phyloP scores from a whole-genome alignment of 208 protist species.

The Crithidia acanthocephali region DNA sequence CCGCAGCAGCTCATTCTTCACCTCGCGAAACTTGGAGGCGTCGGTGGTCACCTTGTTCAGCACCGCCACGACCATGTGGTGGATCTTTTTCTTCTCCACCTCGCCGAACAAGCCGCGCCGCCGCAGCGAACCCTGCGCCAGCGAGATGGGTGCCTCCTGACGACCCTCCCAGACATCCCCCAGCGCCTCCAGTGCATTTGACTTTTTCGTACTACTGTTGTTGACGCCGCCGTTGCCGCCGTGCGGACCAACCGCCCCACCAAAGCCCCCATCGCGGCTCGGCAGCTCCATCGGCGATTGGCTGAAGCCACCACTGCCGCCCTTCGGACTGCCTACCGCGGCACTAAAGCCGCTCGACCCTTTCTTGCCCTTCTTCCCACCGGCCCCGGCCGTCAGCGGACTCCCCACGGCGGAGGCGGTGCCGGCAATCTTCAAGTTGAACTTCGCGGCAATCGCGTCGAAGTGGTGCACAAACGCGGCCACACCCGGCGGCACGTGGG shows the following conservation, averaged over 20 bases:
- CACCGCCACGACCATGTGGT: conserved; percentile 78
- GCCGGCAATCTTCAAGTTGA: conserved; percentile 15
- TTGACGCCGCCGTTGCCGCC: conserved; percentile 1
- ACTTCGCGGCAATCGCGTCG: conserved; percentile 3
- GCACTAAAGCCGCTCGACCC: not conserved
- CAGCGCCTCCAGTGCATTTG: conserved; percentile 50
- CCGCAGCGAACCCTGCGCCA: conserved; percentile 46
- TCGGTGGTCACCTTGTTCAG: conserved; percentile 89
- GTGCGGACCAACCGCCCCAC: conserved; percentile 11
- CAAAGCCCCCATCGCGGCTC: conserved; percentile 8
- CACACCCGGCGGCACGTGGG: conserved; percentile 50
- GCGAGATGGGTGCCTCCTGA: conserved; percentile 64
- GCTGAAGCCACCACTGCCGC: not conserved
- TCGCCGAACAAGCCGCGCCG: conserved; percentile 77
- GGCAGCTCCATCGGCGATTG: conserved; percentile 7
- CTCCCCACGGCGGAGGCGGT: not conserved
- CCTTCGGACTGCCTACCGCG: conserved; percentile 5
- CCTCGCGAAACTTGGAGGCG: conserved; percentile 73
- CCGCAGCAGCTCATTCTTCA: conserved; percentile 84
- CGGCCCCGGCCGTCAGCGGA: not conserved
- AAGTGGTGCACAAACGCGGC: conserved; percentile 35
- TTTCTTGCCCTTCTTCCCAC: conserved; percentile 20
- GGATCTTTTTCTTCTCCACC: conserved; percentile 69
- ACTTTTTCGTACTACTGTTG: conserved; percentile 13
- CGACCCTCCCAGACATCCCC: conserved; percentile 71